phyloP scores from a whole-genome alignment of 306 rosid species.

The Prinsepia uniflora region DNA sequence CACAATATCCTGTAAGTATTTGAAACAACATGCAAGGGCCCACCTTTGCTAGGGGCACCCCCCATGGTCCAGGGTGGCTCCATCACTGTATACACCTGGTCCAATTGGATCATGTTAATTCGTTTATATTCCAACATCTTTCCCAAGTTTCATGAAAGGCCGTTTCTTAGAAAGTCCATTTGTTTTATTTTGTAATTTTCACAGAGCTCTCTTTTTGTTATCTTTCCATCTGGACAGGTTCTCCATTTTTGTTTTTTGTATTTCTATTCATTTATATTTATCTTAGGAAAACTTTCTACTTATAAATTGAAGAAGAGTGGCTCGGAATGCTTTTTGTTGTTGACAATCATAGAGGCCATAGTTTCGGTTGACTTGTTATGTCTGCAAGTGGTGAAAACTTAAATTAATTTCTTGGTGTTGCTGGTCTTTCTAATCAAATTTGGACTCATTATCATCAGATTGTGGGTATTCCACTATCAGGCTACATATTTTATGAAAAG shows the following conservation, averaged over 20 bases:
- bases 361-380: constrained; percentile 1
- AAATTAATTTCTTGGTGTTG: constrained; percentile 10
- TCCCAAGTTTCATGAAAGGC: not conserved
- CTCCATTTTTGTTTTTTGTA: not conserved
- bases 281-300: not conserved
- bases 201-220: not conserved
- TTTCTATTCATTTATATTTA: not conserved
- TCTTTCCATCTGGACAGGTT: not conserved
- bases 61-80: not conserved
- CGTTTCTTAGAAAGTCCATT: not conserved
- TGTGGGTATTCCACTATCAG: constrained; percentile 26
- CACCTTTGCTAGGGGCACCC: no score
- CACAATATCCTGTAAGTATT: no score
- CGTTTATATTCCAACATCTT: not conserved
- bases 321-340: constrained; percentile 2
- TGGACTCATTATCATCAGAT: constrained; percentile 29
- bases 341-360: not conserved
- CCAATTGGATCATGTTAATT: not conserved
- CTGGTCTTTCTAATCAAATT: constrained; percentile 17
- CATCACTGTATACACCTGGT: not conserved
- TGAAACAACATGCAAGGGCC: no score
- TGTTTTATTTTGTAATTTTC: not conserved
- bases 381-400: constrained; percentile 14
- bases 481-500: constrained; percentile 16
- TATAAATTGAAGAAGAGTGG: not conserved